Base-by-base conservation (phyloP, 805 yeast genomes). In the Pichia paraexigua region DNA sequence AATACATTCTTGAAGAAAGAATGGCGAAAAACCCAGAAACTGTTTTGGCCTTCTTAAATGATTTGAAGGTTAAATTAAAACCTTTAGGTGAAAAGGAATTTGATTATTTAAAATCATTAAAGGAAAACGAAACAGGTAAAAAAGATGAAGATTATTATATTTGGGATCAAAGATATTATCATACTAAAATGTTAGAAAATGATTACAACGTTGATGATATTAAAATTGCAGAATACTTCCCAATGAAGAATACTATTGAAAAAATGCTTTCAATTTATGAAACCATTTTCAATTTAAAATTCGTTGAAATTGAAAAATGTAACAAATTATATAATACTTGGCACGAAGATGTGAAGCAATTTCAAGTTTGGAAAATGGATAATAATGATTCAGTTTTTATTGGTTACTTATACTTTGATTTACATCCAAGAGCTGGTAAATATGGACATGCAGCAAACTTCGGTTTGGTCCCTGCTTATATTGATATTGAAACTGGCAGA, bases 401-500 rank as follows among this genome's bases (percentile, higher is more conserved):
- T 53, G 96, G 96, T 30, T 84, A 87, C 79, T 68, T 88, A 45
- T 85, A 82, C 67, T 80, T 88, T 56, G 96, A 88, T 65, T 70
- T 87, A 61, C 91, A 86, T 65, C 95, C 95, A 57, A 78, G 96
- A 63, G 85, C 82, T 51, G 92, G 92, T 59, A 88, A 88, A 66
- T 88, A 86, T 68, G 87, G 90, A 2, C 96, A 88, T 65, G 95
- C 95, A 43, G 96, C 96, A 8, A 85, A 85, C 63, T 87, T 88
- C 63, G 83, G 83, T 18, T 65, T 86, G 47, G 69, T 73, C 12
- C 79, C 87, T 13, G 84, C 90, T 1, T 85, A 71, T 60, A 64
- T 67, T 24, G 75, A 75, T 55, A 64, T 68, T 32, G 72, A 73
- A 48, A 54, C 59, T 5, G 83, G 82, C 22, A 55, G 63, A 4